A percentile compares a stretch with the other conserved stretches of the same genome.
Evolutionary conservation across 2,329 filamentous ascomycete species (phyloP).

Genomic region (Sporothrix sp.): DNA sequence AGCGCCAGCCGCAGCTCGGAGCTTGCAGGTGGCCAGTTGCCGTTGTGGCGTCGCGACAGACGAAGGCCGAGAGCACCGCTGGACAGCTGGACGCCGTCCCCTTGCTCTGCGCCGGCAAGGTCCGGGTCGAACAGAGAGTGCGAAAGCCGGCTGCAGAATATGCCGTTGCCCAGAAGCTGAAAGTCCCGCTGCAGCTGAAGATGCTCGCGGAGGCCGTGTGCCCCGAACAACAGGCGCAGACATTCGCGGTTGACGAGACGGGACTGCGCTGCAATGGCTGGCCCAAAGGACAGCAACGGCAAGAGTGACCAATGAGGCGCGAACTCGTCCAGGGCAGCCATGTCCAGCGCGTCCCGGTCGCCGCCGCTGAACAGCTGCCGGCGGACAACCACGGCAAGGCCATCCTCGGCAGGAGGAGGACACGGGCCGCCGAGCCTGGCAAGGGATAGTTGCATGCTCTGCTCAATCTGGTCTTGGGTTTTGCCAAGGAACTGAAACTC

Average conservation of each 20-base stretch:
- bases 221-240: constrained; percentile 63
- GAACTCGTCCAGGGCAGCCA: constrained; percentile 22
- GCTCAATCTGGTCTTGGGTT: constrained; percentile 36
- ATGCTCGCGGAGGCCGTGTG: constrained; percentile 62
- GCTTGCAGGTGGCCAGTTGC: constrained; percentile 86
- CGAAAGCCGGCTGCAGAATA: constrained; percentile 70
- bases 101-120: constrained; percentile 66
- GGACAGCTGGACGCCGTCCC: constrained; percentile 53
- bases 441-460: constrained; percentile 42
- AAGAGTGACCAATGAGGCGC: constrained; percentile 49
- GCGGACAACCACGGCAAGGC: constrained; percentile 32
- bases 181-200: constrained; percentile 68
- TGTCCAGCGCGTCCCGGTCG: background rate
- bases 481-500: constrained; percentile 40
- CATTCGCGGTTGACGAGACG: constrained; percentile 68
- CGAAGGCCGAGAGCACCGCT: constrained; percentile 74
- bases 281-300: constrained; percentile 65
- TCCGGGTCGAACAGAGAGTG: constrained; percentile 79
- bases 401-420: constrained; percentile 23
- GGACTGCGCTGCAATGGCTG: constrained; percentile 64
- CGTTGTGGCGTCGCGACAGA: constrained; percentile 55
- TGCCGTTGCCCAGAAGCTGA: constrained; percentile 73
- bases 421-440: constrained; percentile 31
- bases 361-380: constrained; percentile 27
- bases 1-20: constrained; percentile 85